Conservation (phyloP, 2,329 filamentous ascomycete genomes). For the Ceratocystis colombiana region DNA sequence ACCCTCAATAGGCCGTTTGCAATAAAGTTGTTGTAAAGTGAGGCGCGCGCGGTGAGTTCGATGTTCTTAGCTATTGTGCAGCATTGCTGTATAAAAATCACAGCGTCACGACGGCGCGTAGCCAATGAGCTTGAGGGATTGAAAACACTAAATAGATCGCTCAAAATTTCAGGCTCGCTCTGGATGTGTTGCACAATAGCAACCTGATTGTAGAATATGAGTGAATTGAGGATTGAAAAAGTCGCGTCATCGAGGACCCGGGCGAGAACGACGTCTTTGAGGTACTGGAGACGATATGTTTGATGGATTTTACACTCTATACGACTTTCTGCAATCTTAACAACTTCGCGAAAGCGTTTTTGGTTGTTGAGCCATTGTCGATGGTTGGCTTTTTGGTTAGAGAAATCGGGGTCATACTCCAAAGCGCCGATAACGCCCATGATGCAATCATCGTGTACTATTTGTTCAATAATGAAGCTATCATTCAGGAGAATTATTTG, state of each 20-base stretch:
- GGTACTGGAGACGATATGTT: conserved; percentile 88
- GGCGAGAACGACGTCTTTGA: conserved; percentile 96
- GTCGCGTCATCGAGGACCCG: conserved; percentile 95
- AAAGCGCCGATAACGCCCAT: conserved; percentile 88
- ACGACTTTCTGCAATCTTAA: conserved; percentile 71
- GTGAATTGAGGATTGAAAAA: conserved; percentile 90
- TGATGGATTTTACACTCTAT: conserved; percentile 89
- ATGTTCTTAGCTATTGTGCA: conserved; percentile 90
- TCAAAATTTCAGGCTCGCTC: conserved; percentile 63
- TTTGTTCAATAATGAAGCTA: conserved; percentile 84
- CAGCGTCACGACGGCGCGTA: conserved; percentile 80
- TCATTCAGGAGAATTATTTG: conserved; percentile 90
- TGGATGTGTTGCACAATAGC: conserved; percentile 96
- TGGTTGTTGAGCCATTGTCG: conserved; percentile 83
- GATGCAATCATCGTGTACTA: conserved; percentile 80
- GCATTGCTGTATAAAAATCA: conserved; percentile 94
- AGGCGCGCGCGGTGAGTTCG: conserved; percentile 69
- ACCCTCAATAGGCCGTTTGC: conserved; percentile 76
- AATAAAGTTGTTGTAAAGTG: conserved; percentile 83
- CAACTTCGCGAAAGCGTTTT: conserved; percentile 90
- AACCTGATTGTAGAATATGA: conserved; percentile 98
- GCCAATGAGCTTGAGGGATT: conserved; percentile 51
- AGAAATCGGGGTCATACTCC: conserved; percentile 97
- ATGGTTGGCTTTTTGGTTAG: conserved; percentile 94
- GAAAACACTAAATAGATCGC: conserved; percentile 82